Conservation (phyloP, 1,284 basidiomycete genomes). For the Xanthoconium separans region DNA sequence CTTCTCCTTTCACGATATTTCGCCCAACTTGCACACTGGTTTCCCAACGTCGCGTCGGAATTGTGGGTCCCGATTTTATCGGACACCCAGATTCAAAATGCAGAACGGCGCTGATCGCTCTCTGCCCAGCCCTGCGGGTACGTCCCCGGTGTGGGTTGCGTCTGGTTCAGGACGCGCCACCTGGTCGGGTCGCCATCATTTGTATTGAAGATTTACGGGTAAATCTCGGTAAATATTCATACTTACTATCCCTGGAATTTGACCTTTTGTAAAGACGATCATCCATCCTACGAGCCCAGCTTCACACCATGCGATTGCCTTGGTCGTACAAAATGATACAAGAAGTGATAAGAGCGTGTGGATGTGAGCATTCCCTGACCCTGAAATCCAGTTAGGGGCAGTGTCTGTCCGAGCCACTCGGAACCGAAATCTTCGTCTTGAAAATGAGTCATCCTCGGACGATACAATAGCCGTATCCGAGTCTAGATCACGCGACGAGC, state of each 20-base stretch:
- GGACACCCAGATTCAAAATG: background rate
- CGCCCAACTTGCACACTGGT: background rate
- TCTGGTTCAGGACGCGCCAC: background rate
- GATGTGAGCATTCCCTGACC: background rate
- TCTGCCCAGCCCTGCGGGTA: background rate
- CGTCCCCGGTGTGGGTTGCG: too few relatives aligned
- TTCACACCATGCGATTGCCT: background rate
- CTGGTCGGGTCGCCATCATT: background rate
- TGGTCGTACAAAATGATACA: background rate
- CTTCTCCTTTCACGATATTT: too few relatives aligned
- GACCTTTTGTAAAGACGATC: background rate
- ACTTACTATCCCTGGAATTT: constrained; percentile 8
- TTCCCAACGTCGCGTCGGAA: background rate
- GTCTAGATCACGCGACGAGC: background rate
- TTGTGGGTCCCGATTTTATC: background rate
- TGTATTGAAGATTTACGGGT: background rate
- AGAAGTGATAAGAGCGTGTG: background rate
- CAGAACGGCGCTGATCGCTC: background rate
- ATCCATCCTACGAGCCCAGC: background rate
- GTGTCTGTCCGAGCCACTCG: background rate
- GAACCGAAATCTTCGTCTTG: background rate
- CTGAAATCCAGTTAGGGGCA: background rate
- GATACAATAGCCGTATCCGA: background rate
- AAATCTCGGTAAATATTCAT: constrained; percentile 6
- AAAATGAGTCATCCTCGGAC: background rate